A percentile compares a stretch with the other conserved stretches of the same genome.
These are phyloP conservation scores for Carex sylvatica DNA, from an alignment of 202 grass and related monocot species.

Conservation along the genomic window DNA sequence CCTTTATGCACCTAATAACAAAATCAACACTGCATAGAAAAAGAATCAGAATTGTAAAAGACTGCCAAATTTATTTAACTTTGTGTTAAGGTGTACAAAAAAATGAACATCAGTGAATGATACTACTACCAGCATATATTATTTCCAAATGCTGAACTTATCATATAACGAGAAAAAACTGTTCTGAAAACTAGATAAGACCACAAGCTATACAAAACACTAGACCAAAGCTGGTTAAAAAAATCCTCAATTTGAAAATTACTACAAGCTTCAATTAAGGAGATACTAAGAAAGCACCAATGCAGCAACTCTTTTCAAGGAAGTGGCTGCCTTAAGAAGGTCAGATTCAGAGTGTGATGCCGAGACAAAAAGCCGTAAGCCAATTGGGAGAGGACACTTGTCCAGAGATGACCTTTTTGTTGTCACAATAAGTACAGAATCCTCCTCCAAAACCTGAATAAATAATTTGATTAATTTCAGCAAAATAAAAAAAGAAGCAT, in stretches of 20 bases:
- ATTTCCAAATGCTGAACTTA: constrained; percentile 9
- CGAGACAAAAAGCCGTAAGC: constrained; percentile 74
- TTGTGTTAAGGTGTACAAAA: not conserved
- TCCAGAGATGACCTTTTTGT: constrained; percentile 77
- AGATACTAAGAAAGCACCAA: constrained; percentile 54
- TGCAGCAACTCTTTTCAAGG: constrained; percentile 62
- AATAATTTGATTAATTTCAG: constrained; percentile 8
- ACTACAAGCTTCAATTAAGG: constrained; percentile 3
- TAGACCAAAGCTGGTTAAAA: not conserved
- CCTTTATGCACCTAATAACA: not conserved
- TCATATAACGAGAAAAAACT: constrained; percentile 7
- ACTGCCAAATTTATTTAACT: not conserved
- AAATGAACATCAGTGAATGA: not conserved
- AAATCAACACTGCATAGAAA: not conserved
- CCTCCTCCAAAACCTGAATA: constrained; percentile 60
- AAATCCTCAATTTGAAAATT: not conserved
- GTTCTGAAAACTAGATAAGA: constrained; percentile 15
- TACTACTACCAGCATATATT: constrained; percentile 9
- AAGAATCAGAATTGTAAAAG: not conserved
- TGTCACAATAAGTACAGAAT: constrained; percentile 73
- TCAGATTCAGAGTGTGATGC: constrained; percentile 66
- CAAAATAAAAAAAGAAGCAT: not conserved
- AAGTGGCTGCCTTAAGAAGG: constrained; percentile 44
- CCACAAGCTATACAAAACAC: constrained; percentile 16
- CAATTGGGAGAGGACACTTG: constrained; percentile 67